Evolutionary conservation across 169 alveolate species (phyloP).

Genomic region (Amoebophrya sp.): DNA sequence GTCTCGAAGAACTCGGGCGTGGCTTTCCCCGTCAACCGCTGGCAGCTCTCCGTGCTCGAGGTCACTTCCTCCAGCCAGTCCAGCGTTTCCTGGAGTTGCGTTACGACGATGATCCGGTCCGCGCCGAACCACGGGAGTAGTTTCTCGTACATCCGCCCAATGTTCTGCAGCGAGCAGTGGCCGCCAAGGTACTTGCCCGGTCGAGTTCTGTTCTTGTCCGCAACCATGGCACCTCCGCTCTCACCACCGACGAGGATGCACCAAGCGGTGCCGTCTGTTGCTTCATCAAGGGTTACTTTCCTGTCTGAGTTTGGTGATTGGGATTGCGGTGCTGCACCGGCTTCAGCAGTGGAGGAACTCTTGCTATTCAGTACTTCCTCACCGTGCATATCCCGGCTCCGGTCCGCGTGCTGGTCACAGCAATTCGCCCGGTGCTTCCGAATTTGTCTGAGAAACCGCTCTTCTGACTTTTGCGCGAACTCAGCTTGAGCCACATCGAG

Average conservation of each 20-base stretch:
- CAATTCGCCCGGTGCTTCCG: background rate
- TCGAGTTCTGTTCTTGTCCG: background rate
- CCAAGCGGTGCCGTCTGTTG: background rate
- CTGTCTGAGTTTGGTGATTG: too few relatives aligned
- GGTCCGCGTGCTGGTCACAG: background rate
- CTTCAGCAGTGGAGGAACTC: too few relatives aligned
- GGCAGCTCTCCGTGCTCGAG: background rate
- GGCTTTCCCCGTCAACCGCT: background rate
- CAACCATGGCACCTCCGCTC: background rate
- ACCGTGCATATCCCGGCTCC: background rate
- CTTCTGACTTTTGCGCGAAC: background rate
- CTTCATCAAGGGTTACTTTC: too few relatives aligned
- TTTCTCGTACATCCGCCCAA: background rate
- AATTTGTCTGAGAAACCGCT: background rate
- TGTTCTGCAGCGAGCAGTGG: background rate
- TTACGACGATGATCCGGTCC: background rate
- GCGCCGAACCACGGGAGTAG: background rate
- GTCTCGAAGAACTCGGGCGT: background rate
- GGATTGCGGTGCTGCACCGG: too few relatives aligned
- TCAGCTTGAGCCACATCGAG: background rate
- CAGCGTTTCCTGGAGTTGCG: background rate
- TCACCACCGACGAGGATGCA: constrained; percentile 3
- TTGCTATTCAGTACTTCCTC: too few relatives aligned
- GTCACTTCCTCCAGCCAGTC: background rate
- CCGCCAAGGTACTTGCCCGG: constrained; percentile 13